Percentiles rank a stretch among this genome's conserved stretches.
phyloP scores from a whole-genome alignment of 768 basidiomycete species.

The Plicaturopsis crispa region DNA sequence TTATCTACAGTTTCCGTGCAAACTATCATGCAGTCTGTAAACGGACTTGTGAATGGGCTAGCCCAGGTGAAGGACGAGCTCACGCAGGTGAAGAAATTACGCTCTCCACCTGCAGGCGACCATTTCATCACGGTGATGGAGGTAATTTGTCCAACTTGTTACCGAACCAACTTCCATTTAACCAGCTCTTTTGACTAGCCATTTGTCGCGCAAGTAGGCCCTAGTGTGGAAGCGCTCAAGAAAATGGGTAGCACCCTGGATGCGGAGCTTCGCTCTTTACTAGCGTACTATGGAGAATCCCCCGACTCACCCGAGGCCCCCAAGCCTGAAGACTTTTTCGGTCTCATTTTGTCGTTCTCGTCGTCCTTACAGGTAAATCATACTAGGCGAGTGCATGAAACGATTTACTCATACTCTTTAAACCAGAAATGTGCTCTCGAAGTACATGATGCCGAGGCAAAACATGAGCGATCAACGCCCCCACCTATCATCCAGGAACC shows the following conservation, averaged over 20 bases:
- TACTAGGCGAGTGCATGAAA: no score
- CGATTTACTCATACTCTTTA: no score
- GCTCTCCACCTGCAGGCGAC: conserved; percentile 35
- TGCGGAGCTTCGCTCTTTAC: conserved; percentile 49
- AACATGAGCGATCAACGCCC: conserved; percentile 18
- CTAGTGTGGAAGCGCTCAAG: conserved; percentile 58
- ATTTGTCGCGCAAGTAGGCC: conserved; percentile 41
- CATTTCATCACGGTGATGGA: conserved; percentile 65
- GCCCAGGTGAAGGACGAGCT: conserved; percentile 53
- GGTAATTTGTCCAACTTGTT: conserved; percentile 24
- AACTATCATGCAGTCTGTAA: conserved; percentile 51
- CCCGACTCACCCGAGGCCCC: conserved; percentile 53
- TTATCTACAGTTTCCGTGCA: conserved; percentile 61
- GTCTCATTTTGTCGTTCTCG: conserved; percentile 65
- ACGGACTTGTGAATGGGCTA: conserved; percentile 48
- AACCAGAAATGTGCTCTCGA: conserved; percentile 65
- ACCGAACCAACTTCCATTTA: not conserved
- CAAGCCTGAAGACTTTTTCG: conserved; percentile 82
- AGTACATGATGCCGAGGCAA: conserved; percentile 44
- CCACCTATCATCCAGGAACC: conserved; percentile 15
- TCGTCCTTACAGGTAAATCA: conserved; percentile 57
- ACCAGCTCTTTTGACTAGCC: conserved; percentile 22
- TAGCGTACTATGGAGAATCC: conserved; percentile 74
- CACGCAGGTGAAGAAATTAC: conserved; percentile 25
- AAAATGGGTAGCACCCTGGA: conserved; percentile 52